Evolutionary conservation across 164 flowering plant species (phyloP).

Genomic region (Magnolia officinalis): DNA sequence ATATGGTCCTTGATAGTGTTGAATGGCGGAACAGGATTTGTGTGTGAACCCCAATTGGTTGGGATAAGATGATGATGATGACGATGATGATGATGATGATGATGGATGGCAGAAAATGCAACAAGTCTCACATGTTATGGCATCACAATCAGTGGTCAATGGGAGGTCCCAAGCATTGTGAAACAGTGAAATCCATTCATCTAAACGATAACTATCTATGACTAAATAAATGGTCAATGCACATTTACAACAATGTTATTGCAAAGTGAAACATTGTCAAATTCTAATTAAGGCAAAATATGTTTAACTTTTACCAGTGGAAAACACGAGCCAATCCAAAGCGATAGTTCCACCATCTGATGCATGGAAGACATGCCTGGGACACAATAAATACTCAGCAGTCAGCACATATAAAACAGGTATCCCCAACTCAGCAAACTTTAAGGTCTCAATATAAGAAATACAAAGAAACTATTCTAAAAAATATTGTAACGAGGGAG

Average conservation of each 20-base stretch:
- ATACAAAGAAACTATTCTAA: not conserved
- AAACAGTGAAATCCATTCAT: not conserved
- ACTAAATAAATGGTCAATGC: not conserved
- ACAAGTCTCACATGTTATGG: not conserved
- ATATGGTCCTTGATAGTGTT: too few relatives aligned
- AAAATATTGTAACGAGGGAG: not conserved
- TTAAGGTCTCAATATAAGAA: not conserved
- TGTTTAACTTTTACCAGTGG: conserved; percentile 51
- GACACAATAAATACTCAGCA: conserved; percentile 5
- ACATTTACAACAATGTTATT: not conserved
- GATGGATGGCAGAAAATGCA: not conserved
- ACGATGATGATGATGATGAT: too few relatives aligned
- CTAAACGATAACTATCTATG: not conserved
- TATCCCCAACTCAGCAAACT: not conserved
- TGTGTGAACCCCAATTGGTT: too few relatives aligned
- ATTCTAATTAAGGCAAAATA: not conserved
- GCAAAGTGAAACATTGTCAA: not conserved
- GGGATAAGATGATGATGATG: too few relatives aligned
- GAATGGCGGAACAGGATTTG: too few relatives aligned
- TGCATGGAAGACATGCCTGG: conserved; percentile 63
- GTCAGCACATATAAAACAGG: not conserved
- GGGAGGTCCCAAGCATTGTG: not conserved
- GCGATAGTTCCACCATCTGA: conserved; percentile 93
- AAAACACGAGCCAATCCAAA: conserved; percentile 75
- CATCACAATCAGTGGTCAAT: not conserved